Evolutionary conservation across 176 grass and related monocot species (phyloP), one percentile per base, ranked within the genome.

Genomic region (Miscanthus lutarioriparius): DNA sequence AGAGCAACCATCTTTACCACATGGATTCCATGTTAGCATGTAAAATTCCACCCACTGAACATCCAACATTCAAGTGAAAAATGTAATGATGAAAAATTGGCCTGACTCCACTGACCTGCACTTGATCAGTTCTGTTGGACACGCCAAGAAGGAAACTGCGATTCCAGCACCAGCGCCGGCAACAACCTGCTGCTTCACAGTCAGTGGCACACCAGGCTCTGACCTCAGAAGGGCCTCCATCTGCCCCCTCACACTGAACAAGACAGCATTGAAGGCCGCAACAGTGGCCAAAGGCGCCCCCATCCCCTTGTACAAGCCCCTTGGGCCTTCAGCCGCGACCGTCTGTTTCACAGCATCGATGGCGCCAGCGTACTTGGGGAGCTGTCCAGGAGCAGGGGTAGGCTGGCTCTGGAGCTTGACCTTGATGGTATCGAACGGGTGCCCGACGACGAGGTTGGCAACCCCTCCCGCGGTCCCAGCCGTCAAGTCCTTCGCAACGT

Each of bases 371-470:
- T 91, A 98, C 75, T 87, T 97, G 12, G 91, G 92, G 17, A 90
- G 76, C 83, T 93, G 92, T 13, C 95, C 95, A 0, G 90, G 91
- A 6, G 86, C 85, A 56, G 95, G 91, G 30, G 82, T 80, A 5
- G 95, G 90, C 59, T 97, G 95, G 77, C 95, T 97, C 82, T 97
- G 92, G 49, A 97, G 95, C 87, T 97, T 97, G 10, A 97, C 95
- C 86, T 97, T 97, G 83, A 97, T 92, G 58, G 92, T 97, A 82
- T 97, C 95, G 59, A 97, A 97, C 9, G 95, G 95, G 77, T 97
- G 95, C 22, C 95, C 92, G 7, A 94, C 90, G 14, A 97, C 39
- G 41, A 97, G 83, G 72, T 94, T 93, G 10, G 92, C 95, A 23
- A 68, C 91, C 64, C 95, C 95, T 44, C 95, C 92, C 7, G 88